Evolutionary conservation across 495 filamentous ascomycete species (phyloP), one percentile per base, ranked within the genome.

Genomic region (Penicillium coprophilum): DNA sequence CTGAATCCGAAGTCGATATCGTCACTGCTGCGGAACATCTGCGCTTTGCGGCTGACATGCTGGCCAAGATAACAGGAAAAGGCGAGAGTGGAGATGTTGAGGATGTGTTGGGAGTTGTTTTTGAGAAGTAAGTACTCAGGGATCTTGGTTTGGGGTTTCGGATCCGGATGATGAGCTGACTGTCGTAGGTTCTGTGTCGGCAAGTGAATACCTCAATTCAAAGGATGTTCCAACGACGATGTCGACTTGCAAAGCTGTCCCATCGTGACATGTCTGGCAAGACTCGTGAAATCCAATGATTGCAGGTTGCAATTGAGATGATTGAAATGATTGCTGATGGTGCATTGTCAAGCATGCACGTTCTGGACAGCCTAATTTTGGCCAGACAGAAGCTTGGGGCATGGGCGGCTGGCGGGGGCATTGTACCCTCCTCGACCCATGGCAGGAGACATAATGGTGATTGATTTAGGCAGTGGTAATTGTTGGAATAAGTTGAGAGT

Each of bases 21-120:
- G 95, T 97, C 4, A 77, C 92, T 44, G 92, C 91, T n/a, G 95
- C 94, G 0, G 94, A 99, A 71, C 82, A 90, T 66, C 72, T 97
- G 50, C 88, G 94, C 31, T 82, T 81, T 45, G 92, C 93, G 13
- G 95, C 92, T 3, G 85, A 86, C 31, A 82, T 82, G 51, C 76
- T 99, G 11, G 87, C 90, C 2, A 84, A 85, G 60, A 96, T 97
- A 57, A 97, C 91, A 4, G 94, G 94, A 2, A 85, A 84, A 53
- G 94, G 92, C 2, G 89, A 90, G 55, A 82, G 81, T 40, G 92
- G 91, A 2, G 94, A 99, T 80, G 90, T 99, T 30, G 93, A 99
- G 71, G 94, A 97, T 64, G 91, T 97, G 2, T 73, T 99, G 56
- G 95, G 95, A 2, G 93, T 97, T 38, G 92, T 99, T 2, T 97